Evolutionary conservation across 2,329 filamentous ascomycete species (phyloP), one percentile per base, ranked within the genome.

Genomic region (Fusarium sororula): DNA sequence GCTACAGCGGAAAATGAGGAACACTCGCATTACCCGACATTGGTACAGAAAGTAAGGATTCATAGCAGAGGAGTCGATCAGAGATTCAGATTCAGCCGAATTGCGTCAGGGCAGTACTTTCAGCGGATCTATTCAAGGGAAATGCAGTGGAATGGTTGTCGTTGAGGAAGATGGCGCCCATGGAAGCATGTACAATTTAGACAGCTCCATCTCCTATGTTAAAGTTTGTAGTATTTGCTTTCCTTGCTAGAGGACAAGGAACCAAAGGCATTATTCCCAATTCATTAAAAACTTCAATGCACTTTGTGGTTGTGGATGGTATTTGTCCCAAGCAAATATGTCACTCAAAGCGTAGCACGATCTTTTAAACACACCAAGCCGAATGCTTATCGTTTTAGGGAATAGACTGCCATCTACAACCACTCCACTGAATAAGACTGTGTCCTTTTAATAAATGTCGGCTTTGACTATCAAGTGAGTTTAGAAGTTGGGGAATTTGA

Each of bases 1-100:
- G 82, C 82, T 94, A 65, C 92, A 94, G 84, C 91, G 90, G 82
- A 94, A 94, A 88, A 93, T 94, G 88, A 85, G 92, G 58, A 84
- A 87, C 75, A 89, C 87, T 63, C 84, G 84, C 78, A 88, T 88
- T 68, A 87, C 85, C 30, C 79, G 87, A 58, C 88, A 89, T 84
- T 90, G 88, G 88, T 89, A 90, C 80, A 83, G 88, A 78, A 87
- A 88, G 83, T 90, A 86, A 78, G 76, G 10, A 14, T 28, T 53
- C 22, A 20, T 18, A 35, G 35, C 11, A 8, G 24, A 26, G 20
- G 17, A 22, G 45, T 30, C 54, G 48, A 41, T 26, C 18, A 32
- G 35, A 60, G 24, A 32, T 18, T 14, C n/a, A 22, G 28, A 60
- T 41, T 41, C 35, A 51, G 32, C 32, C 24, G 48, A 6, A 18